Evolutionary conservation across 2,329 filamentous ascomycete species (phyloP).

Genomic region (Moelleriella libera): DNA sequence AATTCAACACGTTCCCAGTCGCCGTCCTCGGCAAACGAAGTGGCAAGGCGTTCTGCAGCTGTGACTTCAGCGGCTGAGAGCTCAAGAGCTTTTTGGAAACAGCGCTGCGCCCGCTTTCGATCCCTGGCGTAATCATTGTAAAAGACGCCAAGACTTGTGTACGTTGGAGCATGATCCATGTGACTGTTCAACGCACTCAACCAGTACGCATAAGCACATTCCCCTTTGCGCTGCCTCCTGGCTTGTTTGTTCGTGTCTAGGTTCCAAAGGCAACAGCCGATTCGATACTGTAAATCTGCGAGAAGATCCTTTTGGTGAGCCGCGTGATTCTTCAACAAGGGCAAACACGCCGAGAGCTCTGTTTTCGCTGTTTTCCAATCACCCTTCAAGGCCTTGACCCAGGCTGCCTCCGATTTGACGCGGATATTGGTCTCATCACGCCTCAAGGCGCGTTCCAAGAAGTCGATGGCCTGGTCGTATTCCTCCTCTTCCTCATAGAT

Average conservation of each 20-base stretch:
- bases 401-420: conserved; percentile 76
- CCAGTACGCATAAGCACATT: conserved; percentile 63
- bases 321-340: conserved; percentile 47
- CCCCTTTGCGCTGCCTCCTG: conserved; percentile 62
- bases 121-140: conserved; percentile 87
- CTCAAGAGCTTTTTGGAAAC: conserved; percentile 93
- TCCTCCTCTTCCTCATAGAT: conserved; percentile 92
- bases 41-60: conserved; percentile 76
- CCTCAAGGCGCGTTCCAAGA: conserved; percentile 60
- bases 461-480: conserved; percentile 67
- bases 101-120: conserved; percentile 72
- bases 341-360: conserved; percentile 58
- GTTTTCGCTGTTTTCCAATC: conserved; percentile 54
- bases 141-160: conserved; percentile 80
- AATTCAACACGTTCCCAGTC: conserved; percentile 97
- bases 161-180: conserved; percentile 76
- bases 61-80: conserved; percentile 74
- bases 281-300: conserved; percentile 72
- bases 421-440: conserved; percentile 62
- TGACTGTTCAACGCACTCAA: conserved; percentile 74
- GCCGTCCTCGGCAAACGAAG: conserved; percentile 72
- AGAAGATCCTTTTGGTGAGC: conserved; percentile 51
- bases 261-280: conserved; percentile 81
- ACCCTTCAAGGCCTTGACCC: conserved; percentile 77
- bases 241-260: conserved; percentile 59